Evolutionary conservation across 129 eudicot genomes (phyloP), one percentile per base, ranked within the genome.

Genomic region (Artemisia tridentata): DNA sequence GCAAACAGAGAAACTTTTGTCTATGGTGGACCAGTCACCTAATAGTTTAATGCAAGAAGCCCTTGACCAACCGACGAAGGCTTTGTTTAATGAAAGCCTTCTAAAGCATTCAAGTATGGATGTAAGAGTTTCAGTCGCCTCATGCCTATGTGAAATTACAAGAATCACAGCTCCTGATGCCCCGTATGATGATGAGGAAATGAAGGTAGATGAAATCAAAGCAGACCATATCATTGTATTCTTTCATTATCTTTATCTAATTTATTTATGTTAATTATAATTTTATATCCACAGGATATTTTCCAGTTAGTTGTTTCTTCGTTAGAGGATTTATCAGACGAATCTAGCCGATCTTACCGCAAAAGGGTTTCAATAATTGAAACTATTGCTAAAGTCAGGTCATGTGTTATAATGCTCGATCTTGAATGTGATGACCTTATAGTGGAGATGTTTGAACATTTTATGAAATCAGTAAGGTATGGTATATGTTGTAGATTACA

Each of bases 151-250:
- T 65, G 99, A 95, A 77, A 90, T 95, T 16, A 90, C 95, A 11
- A 86, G 99, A 79, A 83, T 90, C 45, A 90, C 99, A 12, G 97
- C 99, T 7, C 99, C 99, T 6, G 97, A 95, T 18, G 97, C 99
- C 51, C 99, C 99, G 0, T 95, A 88, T 69, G 77, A 16, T 2
- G 99, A 95, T 71, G 97, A 90, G 4, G 77, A 80, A 65, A 84
- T 95, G 96, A 90, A 95, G 93, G 99, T 90, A 71, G 71, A 15
- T 20, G 34, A 56, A 20, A 51, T 49, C 68, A n/a, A 54, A 14
- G 50, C 52, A 56, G 20, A 23, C 55, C 49, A 3, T 68, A 41
- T 63, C 41, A 29, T 54, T 29, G 8, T 47, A 18, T 29, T 14
- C 38, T 69, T 69, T 20, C 21, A 0, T 14, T 0, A 50, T 43